Conservation (phyloP, 208 protist genomes). For the Acanthamoeba lugdunensis region DNA sequence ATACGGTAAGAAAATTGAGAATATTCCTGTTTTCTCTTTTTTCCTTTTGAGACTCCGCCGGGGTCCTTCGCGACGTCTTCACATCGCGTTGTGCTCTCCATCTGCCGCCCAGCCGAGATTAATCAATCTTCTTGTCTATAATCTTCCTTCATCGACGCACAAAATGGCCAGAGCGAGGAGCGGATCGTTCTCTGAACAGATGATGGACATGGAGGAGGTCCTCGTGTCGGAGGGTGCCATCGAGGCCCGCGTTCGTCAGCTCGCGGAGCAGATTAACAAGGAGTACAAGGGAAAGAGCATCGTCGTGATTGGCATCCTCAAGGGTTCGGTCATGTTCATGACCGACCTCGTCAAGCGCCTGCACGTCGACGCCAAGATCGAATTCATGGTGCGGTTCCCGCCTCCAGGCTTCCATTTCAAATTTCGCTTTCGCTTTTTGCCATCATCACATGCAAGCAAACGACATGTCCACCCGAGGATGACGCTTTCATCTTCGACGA, state of each 20-base stretch:
- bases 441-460: not conserved
- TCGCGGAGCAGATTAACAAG: slow-evolving; percentile 55
- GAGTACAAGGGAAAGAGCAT: slow-evolving; percentile 71
- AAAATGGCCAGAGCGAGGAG: slow-evolving; percentile 4
- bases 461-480: not conserved
- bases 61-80: too few relatives aligned
- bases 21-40: not conserved
- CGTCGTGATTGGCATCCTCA: slow-evolving; percentile 59
- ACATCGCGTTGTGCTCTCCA: not conserved
- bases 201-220: slow-evolving; percentile 71
- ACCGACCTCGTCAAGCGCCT: slow-evolving; percentile 62
- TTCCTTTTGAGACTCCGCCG: not conserved
- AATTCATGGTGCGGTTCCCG: slow-evolving; percentile 40
- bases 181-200: slow-evolving; percentile 39
- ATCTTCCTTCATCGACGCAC: not conserved
- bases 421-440: not conserved
- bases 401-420: not conserved
- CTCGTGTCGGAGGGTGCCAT: slow-evolving; percentile 52
- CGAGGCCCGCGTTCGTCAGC: slow-evolving; percentile 66
- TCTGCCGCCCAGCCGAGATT: too few relatives aligned
- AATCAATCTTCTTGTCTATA: not conserved
- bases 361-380: slow-evolving; percentile 23
- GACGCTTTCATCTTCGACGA: too few relatives aligned
- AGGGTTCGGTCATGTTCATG: slow-evolving; percentile 66
- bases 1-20: not conserved